Evolutionary conservation across 2,329 filamentous ascomycete species (phyloP), one percentile per base, ranked within the genome.

Genomic region (Tothia fuscella): DNA sequence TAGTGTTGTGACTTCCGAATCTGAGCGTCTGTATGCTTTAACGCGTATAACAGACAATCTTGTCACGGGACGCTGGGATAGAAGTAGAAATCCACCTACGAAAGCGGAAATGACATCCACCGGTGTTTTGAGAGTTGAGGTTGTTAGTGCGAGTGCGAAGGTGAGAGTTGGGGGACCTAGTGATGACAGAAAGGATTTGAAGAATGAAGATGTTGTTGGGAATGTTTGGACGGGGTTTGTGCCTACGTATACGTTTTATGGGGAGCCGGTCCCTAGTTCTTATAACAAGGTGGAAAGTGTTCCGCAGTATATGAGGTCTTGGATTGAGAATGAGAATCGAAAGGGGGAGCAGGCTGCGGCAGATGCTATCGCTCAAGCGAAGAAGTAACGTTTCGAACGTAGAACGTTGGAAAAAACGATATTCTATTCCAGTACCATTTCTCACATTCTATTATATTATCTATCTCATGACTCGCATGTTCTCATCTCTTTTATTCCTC

Each of bases 161-260:
- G 42, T 59, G 0, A 34, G 57, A n/a, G 46, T 46, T 0, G 58
- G 58, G 0, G 58, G 57, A 3, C 57, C 58, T 3, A 48, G 49
- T 29, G 57, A 60, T 28, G 58, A 61, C 46, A 43, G 55, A 6
- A 43, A 46, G 21, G 58, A 60, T 52, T 32, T 58, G 21, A 53
- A 50, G 48, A 42, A 59, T 40, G 33, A 43, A 25, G 45, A 21
- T 38, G 39, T 60, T 36, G 49, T 47, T 42, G 28, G 31, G 28
- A 47, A 42, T 6, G 47, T 51, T 2, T 61, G 58, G 58, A 59
- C 58, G 24, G 58, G 58, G 1, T 56, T 59, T 3, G 52, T 61
- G 43, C 58, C 58, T 26, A 50, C 49, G 29, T 61, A 55, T 54
- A 47, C 49, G 12, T 47, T 49, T 26, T 59, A 54, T 53, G 57